A percentile compares a stretch with the other conserved stretches of the same genome.
Conservation (phyloP, 441 rosid genomes). For the Francoa sonchifolia region DNA sequence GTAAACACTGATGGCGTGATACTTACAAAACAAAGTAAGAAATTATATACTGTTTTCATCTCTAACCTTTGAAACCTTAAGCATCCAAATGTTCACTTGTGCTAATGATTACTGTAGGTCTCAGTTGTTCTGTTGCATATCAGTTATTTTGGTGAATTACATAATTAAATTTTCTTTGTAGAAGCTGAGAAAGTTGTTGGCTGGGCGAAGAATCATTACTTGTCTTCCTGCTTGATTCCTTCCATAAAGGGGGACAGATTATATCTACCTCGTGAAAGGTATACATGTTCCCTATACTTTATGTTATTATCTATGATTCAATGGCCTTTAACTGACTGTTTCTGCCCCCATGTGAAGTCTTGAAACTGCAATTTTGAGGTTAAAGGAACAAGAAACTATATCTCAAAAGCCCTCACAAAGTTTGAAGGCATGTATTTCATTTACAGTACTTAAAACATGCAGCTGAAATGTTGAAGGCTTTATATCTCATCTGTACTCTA, state of each 20-base stretch:
- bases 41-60: conserved; percentile 11
- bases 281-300: conserved; percentile 8
- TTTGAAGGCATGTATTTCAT: conserved; percentile 53
- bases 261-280: conserved; percentile 78
- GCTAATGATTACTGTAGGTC: neutral
- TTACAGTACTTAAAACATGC: conserved; percentile 4
- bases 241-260: conserved; percentile 56
- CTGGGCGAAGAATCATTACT: conserved; percentile 85
- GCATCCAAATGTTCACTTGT: neutral
- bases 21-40: conserved; percentile 70
- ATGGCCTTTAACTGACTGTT: conserved; percentile 10
- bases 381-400: conserved; percentile 59
- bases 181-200: conserved; percentile 94
- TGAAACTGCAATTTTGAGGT: conserved; percentile 61
- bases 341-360: conserved; percentile 42
- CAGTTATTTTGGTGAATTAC: neutral
- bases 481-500: conserved; percentile 10
- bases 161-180: conserved; percentile 23
- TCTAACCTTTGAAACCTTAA: no score
- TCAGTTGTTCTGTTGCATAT: conserved; percentile 2
- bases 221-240: conserved; percentile 56
- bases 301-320: conserved; percentile 8
- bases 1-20: conserved; percentile 72
- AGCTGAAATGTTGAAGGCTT: conserved; percentile 10
- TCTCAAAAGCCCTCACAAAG: conserved; percentile 50